phyloP scores from a whole-genome alignment of 2,329 filamentous ascomycete species.

The Fusarium sacchari region DNA sequence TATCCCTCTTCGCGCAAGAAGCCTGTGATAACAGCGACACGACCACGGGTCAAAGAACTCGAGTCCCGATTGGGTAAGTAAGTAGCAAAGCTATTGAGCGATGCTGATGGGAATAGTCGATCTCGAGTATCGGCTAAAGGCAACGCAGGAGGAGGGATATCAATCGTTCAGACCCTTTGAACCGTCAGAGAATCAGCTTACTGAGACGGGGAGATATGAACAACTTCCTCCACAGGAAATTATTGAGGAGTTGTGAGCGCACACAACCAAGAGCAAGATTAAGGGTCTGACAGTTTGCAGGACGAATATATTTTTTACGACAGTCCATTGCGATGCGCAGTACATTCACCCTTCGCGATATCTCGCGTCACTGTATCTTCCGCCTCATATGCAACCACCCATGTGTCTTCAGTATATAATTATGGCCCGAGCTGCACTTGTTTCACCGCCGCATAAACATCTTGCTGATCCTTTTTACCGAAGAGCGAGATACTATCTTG shows the following conservation, averaged over 20 bases:
- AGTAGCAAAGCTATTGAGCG: fast-evolving
- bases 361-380: slow-evolving; percentile 38
- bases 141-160: slow-evolving; percentile 23
- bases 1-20: slow-evolving; percentile 44
- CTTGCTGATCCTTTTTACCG: slow-evolving; percentile 34
- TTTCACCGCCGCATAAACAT: slow-evolving; percentile 18
- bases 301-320: slow-evolving; percentile 34
- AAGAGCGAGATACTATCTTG: slow-evolving; percentile 37
- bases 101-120: slow-evolving; percentile 19
- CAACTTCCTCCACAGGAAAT: slow-evolving; percentile 42
- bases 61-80: slow-evolving; percentile 40
- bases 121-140: slow-evolving; percentile 37
- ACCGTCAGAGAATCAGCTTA: slow-evolving; percentile 30
- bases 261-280: fast-evolving
- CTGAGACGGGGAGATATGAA: slow-evolving; percentile 45
- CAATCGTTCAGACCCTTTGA: slow-evolving; percentile 25
- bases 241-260: slow-evolving; percentile 43
- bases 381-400: slow-evolving; percentile 41
- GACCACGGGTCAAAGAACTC: slow-evolving; percentile 45
- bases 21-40: slow-evolving; percentile 35
- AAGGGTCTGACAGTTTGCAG: not conserved
- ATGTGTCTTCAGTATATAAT: slow-evolving; percentile 42
- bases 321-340: slow-evolving; percentile 19
- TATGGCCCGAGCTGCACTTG: slow-evolving; percentile 29
- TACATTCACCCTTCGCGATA: slow-evolving; percentile 38